These are phyloP conservation scores for Dorcoceras hygrometricum DNA, from an alignment of 257 asterid genomes.

Conservation along the genomic window DNA sequence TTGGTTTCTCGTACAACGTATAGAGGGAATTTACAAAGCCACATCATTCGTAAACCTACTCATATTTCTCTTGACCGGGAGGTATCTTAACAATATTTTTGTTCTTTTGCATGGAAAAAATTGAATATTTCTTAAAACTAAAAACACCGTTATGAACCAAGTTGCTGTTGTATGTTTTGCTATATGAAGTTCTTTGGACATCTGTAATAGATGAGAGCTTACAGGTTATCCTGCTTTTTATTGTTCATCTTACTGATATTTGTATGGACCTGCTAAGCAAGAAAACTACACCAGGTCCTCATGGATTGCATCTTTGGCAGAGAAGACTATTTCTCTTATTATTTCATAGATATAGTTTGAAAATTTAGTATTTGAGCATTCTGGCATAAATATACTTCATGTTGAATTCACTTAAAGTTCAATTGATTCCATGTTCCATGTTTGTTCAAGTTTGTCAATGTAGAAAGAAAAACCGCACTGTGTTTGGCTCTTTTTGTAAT, in stretches of 20 bases:
- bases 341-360: neutral
- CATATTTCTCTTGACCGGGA: constrained; percentile 83
- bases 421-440: neutral
- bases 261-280: constrained; percentile 11
- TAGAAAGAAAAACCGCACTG: neutral
- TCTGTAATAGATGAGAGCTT: neutral
- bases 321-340: neutral
- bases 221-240: neutral
- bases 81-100: constrained; percentile 48
- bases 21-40: constrained; percentile 88
- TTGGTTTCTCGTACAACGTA: constrained; percentile 75
- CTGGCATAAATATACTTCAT: neutral
- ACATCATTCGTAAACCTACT: constrained; percentile 92
- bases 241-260: constrained; percentile 5
- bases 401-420: neutral
- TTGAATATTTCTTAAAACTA: neutral
- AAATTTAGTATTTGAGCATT: constrained; percentile 8
- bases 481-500: neutral
- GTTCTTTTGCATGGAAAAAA: neutral
- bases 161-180: neutral
- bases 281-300: neutral
- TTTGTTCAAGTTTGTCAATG: neutral
- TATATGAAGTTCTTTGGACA: neutral
- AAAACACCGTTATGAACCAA: neutral
- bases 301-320: constrained; percentile 3